Evolutionary conservation across 2,329 filamentous ascomycete species (phyloP).

Genomic region (Podosphaera leucotricha): DNA sequence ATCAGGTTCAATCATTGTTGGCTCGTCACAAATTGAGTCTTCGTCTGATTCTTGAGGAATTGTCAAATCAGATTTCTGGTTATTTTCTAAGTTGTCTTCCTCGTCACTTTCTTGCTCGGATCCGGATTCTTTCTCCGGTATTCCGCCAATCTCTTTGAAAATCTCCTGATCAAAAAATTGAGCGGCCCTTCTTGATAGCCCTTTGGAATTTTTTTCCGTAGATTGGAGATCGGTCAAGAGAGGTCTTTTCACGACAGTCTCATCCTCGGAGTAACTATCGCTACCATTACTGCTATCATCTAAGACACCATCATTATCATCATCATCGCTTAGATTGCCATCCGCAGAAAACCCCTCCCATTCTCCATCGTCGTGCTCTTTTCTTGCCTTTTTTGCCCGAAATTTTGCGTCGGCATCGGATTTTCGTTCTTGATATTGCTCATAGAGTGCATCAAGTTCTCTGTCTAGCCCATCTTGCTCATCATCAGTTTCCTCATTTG

Average conservation of each 20-base stretch:
- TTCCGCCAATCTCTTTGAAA: conserved; percentile 58
- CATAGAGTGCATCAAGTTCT: conserved; percentile 73
- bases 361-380: conserved; percentile 62
- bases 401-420: conserved; percentile 67
- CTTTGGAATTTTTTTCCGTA: conserved; percentile 24
- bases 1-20: conserved; percentile 4
- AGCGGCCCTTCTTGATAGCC: conserved; percentile 62
- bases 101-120: conserved; percentile 20
- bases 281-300: conserved; percentile 40
- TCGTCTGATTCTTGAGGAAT: conserved; percentile 14
- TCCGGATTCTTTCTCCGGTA: conserved; percentile 31
- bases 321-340: conserved; percentile 28
- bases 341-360: conserved; percentile 72
- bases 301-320: conserved; percentile 28
- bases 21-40: conserved; percentile 13
- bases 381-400: conserved; percentile 68
- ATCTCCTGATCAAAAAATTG: conserved; percentile 90
- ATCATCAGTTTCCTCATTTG: conserved; percentile 43
- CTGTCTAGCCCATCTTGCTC: conserved; percentile 64
- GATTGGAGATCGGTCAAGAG: conserved; percentile 40
- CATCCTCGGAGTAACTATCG: conserved; percentile 26
- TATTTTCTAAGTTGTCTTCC: conserved; percentile 19
- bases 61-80: conserved; percentile 13
- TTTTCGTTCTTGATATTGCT: conserved; percentile 59
- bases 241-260: conserved; percentile 19